phyloP scores from a whole-genome alignment of 306 rosid species.

The Fagus sylvatica region DNA sequence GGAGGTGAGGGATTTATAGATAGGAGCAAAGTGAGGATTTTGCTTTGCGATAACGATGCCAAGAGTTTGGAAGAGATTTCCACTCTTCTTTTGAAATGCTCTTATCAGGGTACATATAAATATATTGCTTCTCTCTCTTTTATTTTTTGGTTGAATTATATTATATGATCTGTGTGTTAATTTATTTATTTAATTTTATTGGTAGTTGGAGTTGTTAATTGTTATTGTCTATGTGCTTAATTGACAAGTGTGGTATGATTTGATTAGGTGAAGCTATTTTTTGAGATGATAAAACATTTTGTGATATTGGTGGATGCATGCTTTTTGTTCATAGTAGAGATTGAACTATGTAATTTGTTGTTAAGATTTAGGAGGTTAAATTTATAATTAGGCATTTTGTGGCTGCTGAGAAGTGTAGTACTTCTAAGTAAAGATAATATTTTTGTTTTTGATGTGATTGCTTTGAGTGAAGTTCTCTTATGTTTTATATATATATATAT shows the following conservation, averaged over 20 bases:
- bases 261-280: no score
- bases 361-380: neutral
- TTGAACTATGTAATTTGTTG: no score
- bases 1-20: slow-evolving; percentile 79
- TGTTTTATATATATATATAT: no score
- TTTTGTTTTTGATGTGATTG: neutral
- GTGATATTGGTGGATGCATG: no score
- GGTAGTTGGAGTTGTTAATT: neutral
- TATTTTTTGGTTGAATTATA: neutral
- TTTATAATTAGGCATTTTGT: neutral
- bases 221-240: neutral
- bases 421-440: neutral
- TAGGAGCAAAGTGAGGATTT: slow-evolving; percentile 90
- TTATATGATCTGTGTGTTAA: neutral
- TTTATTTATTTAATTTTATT: neutral
- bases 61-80: slow-evolving; percentile 74
- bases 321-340: no score
- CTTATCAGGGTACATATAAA: slow-evolving; percentile 73
- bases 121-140: neutral
- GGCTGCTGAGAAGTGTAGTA: neutral
- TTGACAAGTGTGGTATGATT: neutral
- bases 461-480: neutral
- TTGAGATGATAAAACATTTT: no score
- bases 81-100: slow-evolving; percentile 82
- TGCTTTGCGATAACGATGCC: slow-evolving; percentile 83